phyloP scores from a whole-genome alignment of 768 basidiomycete species.

The Tulasnella calospora region DNA sequence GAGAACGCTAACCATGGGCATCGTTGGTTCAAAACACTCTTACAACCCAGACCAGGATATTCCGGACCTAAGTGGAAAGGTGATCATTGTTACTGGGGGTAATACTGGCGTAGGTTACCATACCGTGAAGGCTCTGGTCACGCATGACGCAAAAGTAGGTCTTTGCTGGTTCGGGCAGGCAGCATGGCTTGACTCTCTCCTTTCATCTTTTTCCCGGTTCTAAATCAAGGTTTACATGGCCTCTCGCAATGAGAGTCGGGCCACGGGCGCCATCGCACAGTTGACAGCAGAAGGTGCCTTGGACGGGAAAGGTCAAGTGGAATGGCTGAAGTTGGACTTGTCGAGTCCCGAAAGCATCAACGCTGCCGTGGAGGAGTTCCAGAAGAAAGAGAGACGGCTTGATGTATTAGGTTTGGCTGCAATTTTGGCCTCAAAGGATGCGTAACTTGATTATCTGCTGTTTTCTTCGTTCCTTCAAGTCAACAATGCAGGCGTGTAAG shows the following conservation, averaged over 20 bases:
- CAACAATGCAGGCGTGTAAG: constrained; percentile 36
- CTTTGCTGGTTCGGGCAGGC: constrained; percentile 27
- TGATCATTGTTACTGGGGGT: constrained; percentile 54
- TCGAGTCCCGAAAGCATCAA: constrained; percentile 47
- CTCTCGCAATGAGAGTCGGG: constrained; percentile 46
- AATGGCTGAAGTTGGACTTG: constrained; percentile 52
- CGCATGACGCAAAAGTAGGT: constrained; percentile 46
- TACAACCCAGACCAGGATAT: constrained; percentile 43
- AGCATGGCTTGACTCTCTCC: neutral
- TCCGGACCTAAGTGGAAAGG: constrained; percentile 47
- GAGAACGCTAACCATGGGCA: neutral
- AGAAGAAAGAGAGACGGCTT: constrained; percentile 48
- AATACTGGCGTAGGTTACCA: constrained; percentile 51
- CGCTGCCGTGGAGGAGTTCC: constrained; percentile 46
- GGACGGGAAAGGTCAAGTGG: constrained; percentile 45
- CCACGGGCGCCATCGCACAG: constrained; percentile 46
- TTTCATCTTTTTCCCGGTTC: neutral
- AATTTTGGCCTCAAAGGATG: no score
- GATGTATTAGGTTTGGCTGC: constrained; percentile 49
- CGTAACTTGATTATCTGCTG: neutral
- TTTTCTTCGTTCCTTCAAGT: neutral
- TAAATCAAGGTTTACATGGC: constrained; percentile 46
- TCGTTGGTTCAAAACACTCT: neutral
- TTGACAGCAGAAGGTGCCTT: constrained; percentile 45
- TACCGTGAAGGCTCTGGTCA: constrained; percentile 50